Conservation (phyloP, 768 basidiomycete species). For the Psilocybe cyanescens region DNA sequence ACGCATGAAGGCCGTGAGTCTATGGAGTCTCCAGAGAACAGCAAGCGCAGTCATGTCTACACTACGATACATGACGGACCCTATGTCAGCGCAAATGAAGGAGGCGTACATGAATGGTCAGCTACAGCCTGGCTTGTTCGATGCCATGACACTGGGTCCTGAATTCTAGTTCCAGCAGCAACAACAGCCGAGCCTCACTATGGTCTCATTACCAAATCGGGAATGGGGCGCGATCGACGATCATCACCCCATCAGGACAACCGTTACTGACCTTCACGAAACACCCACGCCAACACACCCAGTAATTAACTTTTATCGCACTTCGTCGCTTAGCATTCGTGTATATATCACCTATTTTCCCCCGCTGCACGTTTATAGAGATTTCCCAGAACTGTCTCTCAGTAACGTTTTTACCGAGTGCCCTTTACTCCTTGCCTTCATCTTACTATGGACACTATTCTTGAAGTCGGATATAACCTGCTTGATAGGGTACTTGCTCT, state of each 20-base stretch:
- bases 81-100: constrained; percentile 50
- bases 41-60: constrained; percentile 85
- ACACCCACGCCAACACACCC: background rate
- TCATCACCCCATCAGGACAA: constrained; percentile 9
- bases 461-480: constrained; percentile 40
- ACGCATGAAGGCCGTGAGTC: constrained; percentile 85
- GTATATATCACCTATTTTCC: constrained; percentile 1
- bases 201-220: constrained; percentile 3
- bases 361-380: background rate
- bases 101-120: constrained; percentile 45
- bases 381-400: background rate
- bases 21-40: constrained; percentile 96
- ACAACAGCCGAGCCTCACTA: background rate
- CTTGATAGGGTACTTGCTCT: constrained; percentile 25
- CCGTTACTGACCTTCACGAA: constrained; percentile 3
- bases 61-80: constrained; percentile 78
- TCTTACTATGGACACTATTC: constrained; percentile 41
- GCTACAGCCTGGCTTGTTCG: constrained; percentile 23
- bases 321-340: constrained; percentile 11
- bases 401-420: background rate
- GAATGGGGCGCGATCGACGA: constrained; percentile 16
- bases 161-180: constrained; percentile 17
- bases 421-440: constrained; percentile 37
- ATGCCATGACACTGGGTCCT: constrained; percentile 23
- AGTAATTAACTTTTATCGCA: background rate